Percentiles rank a stretch among this genome's conserved stretches.
Evolutionary conservation across 129 eudicot genomes (phyloP).

Genomic region (Sambucus nigra): DNA sequence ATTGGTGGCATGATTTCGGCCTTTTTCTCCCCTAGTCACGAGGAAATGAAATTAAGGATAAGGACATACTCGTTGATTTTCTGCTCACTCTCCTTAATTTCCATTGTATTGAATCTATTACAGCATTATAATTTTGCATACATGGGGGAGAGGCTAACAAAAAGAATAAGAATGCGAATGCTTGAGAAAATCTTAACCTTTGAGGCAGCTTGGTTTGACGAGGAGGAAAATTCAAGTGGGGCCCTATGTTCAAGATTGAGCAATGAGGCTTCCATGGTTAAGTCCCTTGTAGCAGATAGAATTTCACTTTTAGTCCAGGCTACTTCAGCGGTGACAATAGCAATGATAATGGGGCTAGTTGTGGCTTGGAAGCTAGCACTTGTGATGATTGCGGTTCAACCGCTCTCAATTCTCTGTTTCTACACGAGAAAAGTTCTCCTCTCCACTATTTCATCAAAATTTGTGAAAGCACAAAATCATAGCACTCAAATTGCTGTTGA

Average conservation of each 20-base stretch:
- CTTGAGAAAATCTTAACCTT: conserved; percentile 65
- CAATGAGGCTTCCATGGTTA: conserved; percentile 79
- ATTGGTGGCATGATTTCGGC: conserved; percentile 94
- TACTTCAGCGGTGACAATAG: conserved; percentile 59
- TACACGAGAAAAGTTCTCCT: conserved; percentile 73
- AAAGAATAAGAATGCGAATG: conserved; percentile 54
- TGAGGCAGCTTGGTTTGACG: conserved; percentile 93
- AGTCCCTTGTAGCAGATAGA: conserved; percentile 88
- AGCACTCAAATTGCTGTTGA: conserved; percentile 88
- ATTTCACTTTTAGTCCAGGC: conserved; percentile 71
- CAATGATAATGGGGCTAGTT: conserved; percentile 66
- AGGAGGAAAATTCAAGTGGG: conserved; percentile 69
- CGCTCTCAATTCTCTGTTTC: conserved; percentile 71
- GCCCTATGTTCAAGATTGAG: conserved; percentile 68
- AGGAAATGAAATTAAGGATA: conserved; percentile 59
- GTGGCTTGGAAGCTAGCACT: conserved; percentile 94
- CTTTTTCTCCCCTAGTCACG: conserved; percentile 48
- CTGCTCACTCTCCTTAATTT: conserved; percentile 55
- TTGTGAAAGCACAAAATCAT: conserved; percentile 57
- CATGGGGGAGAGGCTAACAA: conserved; percentile 82
- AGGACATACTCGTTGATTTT: conserved; percentile 49
- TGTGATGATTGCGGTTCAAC: conserved; percentile 92
- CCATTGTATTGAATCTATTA: conserved; percentile 48
- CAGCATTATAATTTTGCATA: conserved; percentile 80
- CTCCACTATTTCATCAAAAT: conserved; percentile 50